Evolutionary conservation across 768 basidiomycete genomes (phyloP).

Genomic region (Tricholoma hemisulphureum): DNA sequence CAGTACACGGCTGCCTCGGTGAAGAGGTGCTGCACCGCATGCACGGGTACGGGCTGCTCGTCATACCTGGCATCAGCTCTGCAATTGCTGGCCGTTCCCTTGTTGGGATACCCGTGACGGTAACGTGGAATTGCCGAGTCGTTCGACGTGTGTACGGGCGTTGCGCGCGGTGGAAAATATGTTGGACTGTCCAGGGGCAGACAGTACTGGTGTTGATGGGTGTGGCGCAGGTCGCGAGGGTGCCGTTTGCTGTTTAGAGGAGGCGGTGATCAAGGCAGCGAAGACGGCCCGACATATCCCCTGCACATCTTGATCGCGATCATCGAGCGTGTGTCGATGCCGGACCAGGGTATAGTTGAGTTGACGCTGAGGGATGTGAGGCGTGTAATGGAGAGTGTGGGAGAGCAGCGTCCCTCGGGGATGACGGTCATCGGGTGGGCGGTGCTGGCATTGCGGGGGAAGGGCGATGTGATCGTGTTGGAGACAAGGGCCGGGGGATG

Average conservation of each 20-base stretch:
- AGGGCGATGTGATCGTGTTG: constrained; percentile 70
- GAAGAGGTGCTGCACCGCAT: constrained; percentile 90
- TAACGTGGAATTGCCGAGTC: constrained; percentile 93
- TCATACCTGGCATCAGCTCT: constrained; percentile 89
- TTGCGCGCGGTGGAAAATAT: constrained; percentile 80
- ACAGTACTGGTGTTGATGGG: constrained; percentile 94
- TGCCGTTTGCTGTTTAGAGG: constrained; percentile 46
- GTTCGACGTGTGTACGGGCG: constrained; percentile 90
- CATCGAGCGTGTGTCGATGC: constrained; percentile 89
- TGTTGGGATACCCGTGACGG: constrained; percentile 89
- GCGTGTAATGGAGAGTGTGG: constrained; percentile 65
- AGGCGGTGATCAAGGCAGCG: constrained; percentile 15
- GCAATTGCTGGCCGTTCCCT: constrained; percentile 88
- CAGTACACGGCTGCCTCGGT: constrained; percentile 89
- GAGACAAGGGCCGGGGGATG: constrained; percentile 51
- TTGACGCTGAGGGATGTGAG: constrained; percentile 76
- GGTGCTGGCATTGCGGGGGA: constrained; percentile 70
- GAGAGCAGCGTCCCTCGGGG: constrained; percentile 91
- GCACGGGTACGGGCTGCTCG: constrained; percentile 77
- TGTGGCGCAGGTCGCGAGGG: constrained; percentile 77
- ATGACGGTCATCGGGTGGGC: constrained; percentile 97
- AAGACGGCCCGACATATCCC: constrained; percentile 63
- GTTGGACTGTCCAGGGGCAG: constrained; percentile 79
- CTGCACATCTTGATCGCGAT: constrained; percentile 81
- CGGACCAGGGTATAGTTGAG: constrained; percentile 82